Percentiles rank a stretch among this genome's conserved stretches.
Evolutionary conservation across 345 rosid genomes (phyloP).

Genomic region (Gossypioides kirkii): DNA sequence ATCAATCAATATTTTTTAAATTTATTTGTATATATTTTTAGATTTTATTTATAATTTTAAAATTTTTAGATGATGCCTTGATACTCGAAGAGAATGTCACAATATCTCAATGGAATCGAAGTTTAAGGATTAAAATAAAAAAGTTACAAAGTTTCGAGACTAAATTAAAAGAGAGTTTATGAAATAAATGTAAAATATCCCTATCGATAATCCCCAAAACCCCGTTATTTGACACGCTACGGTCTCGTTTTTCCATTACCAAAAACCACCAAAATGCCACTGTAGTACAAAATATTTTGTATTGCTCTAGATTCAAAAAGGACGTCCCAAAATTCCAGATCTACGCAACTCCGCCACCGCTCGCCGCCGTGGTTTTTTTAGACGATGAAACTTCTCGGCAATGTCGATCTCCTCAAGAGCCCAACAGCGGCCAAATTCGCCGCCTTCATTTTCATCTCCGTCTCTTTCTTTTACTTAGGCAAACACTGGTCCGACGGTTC

Average conservation of each 20-base stretch:
- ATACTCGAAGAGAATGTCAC: no score
- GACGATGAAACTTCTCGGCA: conserved; percentile 46
- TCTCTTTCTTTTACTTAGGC: conserved; percentile 78
- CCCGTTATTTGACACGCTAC: not conserved
- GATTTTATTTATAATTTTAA: no score
- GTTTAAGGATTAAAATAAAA: no score
- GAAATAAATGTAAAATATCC: not conserved
- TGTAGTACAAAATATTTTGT: not conserved
- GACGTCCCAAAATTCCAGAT: not conserved
- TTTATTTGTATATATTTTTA: no score
- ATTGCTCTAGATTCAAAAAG: not conserved
- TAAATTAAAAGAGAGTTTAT: no score
- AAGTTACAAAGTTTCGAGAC: no score
- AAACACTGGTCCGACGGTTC: conserved; percentile 71
- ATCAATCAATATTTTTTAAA: no score
- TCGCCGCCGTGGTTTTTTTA: not conserved
- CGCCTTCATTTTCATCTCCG: conserved; percentile 46
- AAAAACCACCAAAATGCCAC: conserved; percentile 9
- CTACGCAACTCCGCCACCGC: not conserved
- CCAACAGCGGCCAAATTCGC: conserved; percentile 38
- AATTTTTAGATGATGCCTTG: no score
- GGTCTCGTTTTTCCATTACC: not conserved
- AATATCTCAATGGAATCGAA: no score
- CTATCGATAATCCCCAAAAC: not conserved
- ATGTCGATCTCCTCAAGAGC: conserved; percentile 36